A percentile compares a stretch with the other conserved stretches of the same genome.
These are phyloP conservation scores for Ephemerocybe angulata DNA, from an alignment of 768 basidiomycete genomes.

Conservation along the genomic window DNA sequence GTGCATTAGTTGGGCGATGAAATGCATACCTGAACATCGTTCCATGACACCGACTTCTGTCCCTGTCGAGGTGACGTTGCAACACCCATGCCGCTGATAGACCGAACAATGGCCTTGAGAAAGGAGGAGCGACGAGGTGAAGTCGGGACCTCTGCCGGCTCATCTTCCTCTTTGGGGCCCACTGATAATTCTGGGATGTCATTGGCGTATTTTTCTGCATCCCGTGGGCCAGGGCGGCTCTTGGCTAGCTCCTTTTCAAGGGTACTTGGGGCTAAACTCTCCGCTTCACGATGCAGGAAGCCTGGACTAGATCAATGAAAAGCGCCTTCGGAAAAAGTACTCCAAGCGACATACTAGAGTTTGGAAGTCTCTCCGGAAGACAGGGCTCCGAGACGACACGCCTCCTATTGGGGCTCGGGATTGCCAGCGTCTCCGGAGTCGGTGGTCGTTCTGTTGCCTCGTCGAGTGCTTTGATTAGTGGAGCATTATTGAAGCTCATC, in stretches of 20 bases:
- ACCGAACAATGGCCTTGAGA: conserved; percentile 28
- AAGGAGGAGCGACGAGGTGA: conserved; percentile 30
- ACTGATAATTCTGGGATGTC: conserved; percentile 5
- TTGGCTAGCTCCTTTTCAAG: conserved; percentile 46
- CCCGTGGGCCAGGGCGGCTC: not conserved
- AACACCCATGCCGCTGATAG: conserved; percentile 18
- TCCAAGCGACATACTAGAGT: conserved; percentile 44
- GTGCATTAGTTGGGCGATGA: not conserved
- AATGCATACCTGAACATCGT: conserved; percentile 24
- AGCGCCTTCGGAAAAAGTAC: not conserved
- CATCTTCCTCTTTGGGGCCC: conserved; percentile 18
- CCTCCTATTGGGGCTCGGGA: conserved; percentile 26
- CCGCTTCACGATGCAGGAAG: conserved; percentile 72
- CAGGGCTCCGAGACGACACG: conserved; percentile 50
- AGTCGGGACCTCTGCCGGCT: conserved; percentile 15
- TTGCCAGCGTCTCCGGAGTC: conserved; percentile 2
- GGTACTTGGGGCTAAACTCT: conserved; percentile 51
- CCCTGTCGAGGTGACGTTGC: not conserved
- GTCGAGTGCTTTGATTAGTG: conserved; percentile 32
- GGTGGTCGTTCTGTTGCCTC: conserved; percentile 18
- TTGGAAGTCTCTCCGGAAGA: conserved; percentile 67
- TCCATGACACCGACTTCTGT: conserved; percentile 18
- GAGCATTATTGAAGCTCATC: conserved; percentile 55
- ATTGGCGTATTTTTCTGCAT: not conserved
- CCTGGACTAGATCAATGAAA: conserved; percentile 35